Evolutionary conservation across 2,329 filamentous ascomycete species (phyloP).

Genomic region (Raffaelea albimanens): DNA sequence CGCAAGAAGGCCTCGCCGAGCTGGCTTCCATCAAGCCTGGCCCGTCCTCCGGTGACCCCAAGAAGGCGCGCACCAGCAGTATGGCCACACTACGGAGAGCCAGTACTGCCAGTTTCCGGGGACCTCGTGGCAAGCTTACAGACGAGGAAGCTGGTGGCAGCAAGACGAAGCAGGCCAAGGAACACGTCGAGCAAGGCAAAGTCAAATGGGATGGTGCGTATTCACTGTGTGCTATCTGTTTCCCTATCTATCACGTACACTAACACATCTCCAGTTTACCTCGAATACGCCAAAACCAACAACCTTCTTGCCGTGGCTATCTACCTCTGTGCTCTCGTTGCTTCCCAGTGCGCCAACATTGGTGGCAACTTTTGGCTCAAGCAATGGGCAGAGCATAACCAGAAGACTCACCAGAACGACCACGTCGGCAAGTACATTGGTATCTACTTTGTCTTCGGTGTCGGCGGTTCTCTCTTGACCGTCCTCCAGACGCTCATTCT

Average conservation of each 20-base stretch:
- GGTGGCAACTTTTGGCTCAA: constrained; percentile 89
- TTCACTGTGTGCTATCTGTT: background rate
- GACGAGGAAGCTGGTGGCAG: constrained; percentile 72
- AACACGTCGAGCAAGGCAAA: constrained; percentile 87
- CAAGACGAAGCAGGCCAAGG: constrained; percentile 79
- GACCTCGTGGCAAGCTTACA: constrained; percentile 70
- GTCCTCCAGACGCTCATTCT: constrained; percentile 88
- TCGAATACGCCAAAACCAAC: constrained; percentile 89
- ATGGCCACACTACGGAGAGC: constrained; percentile 77
- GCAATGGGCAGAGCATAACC: constrained; percentile 78
- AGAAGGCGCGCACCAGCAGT: constrained; percentile 54
- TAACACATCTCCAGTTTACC: constrained; percentile 53
- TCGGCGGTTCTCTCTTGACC: constrained; percentile 75
- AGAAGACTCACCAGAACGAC: constrained; percentile 55
- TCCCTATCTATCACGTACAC: no score
- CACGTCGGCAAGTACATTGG: constrained; percentile 84
- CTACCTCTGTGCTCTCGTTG: constrained; percentile 68
- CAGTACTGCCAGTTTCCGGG: constrained; percentile 82
- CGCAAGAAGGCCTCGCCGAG: constrained; percentile 66
- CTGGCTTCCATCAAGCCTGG: constrained; percentile 63
- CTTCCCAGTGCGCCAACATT: constrained; percentile 73
- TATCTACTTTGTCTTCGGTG: constrained; percentile 89
- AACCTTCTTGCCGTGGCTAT: constrained; percentile 75
- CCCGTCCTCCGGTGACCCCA: constrained; percentile 25
- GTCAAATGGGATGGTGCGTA: constrained; percentile 72